Percentiles rank a stretch among this genome's conserved stretches.
Evolutionary conservation across 2,329 filamentous ascomycete species (phyloP).

Genomic region (Colletotrichum trifolii): DNA sequence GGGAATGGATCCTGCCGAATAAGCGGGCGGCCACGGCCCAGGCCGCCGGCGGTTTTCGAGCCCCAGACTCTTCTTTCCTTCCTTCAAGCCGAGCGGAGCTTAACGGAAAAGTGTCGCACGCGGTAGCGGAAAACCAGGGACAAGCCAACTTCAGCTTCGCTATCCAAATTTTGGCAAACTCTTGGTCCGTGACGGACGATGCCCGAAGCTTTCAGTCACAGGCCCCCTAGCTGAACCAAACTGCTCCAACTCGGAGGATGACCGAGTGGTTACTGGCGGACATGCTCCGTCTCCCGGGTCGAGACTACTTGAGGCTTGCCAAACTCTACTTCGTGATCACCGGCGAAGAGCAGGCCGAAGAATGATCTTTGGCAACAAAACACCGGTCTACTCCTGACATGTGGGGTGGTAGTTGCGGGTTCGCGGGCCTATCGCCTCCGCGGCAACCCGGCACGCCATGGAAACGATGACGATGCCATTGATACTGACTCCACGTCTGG

Average conservation of each 20-base stretch:
- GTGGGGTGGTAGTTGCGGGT: background rate
- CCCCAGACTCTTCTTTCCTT: too few species aligned
- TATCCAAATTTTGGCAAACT: background rate
- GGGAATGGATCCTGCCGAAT: too few species aligned
- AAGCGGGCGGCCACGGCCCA: too few species aligned
- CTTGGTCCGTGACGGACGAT: too few species aligned
- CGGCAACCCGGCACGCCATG: background rate
- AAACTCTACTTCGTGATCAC: too few species aligned
- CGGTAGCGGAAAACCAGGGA: too few species aligned
- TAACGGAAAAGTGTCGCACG: too few species aligned
- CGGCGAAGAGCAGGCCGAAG: background rate
- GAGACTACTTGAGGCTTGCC: too few species aligned
- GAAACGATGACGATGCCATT: background rate
- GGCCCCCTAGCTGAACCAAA: background rate
- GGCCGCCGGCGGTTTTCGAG: too few species aligned
- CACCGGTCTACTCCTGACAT: background rate
- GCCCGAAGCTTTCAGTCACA: too few species aligned
- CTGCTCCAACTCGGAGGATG: constrained; percentile 28
- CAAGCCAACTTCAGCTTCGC: too few species aligned
- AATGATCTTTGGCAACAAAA: background rate
- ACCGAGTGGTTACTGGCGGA: constrained; percentile 20
- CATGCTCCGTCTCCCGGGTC: constrained; percentile 5
- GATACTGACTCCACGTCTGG: background rate
- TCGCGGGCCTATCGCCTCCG: background rate
- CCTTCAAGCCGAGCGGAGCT: too few species aligned